A percentile compares a stretch with the other conserved stretches of the same genome.
These are phyloP conservation scores for Pseudisothecium myosuroides DNA, from an alignment of 225 moss, liverwort and hornwort genomes.

Conservation along the genomic window DNA sequence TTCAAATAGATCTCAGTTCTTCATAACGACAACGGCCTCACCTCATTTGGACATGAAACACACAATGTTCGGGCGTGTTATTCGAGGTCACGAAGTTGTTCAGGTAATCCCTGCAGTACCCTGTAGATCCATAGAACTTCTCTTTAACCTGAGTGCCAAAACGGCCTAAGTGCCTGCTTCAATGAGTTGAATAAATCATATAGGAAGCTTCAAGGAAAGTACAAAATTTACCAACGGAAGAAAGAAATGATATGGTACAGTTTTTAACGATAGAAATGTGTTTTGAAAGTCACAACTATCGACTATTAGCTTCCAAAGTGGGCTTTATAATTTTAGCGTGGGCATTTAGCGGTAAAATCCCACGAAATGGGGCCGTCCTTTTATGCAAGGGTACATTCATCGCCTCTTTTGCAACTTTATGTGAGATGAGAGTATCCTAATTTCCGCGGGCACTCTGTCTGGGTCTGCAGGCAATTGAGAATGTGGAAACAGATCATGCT, in stretches of 20 bases:
- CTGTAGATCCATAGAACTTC: not conserved
- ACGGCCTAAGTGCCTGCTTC: not conserved
- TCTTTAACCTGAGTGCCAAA: not conserved
- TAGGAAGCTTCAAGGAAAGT: not conserved
- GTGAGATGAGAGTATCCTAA: not conserved
- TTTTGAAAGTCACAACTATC: not conserved
- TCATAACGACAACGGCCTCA: conserved; percentile 44
- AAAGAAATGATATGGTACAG: not conserved
- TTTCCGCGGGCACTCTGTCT: not conserved
- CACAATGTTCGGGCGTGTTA: conserved; percentile 60
- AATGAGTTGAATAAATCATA: not conserved
- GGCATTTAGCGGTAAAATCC: not conserved
- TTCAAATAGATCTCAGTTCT: conserved; percentile 67
- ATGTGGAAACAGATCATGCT: conserved; percentile 24
- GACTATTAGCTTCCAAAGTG: not conserved
- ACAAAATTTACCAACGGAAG: not conserved
- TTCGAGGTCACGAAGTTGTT: conserved; percentile 41
- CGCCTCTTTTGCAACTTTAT: not conserved
- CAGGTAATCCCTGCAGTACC: conserved; percentile 23
- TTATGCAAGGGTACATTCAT: not conserved
- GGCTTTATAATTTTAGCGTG: not conserved
- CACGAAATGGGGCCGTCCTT: not conserved
- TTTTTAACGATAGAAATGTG: no score
- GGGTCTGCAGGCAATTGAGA: conserved; percentile 54
- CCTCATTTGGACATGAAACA: conserved; percentile 57